Evolutionary conservation across 140 eudicot species (phyloP).

Genomic region (Anethum foeniculum): DNA sequence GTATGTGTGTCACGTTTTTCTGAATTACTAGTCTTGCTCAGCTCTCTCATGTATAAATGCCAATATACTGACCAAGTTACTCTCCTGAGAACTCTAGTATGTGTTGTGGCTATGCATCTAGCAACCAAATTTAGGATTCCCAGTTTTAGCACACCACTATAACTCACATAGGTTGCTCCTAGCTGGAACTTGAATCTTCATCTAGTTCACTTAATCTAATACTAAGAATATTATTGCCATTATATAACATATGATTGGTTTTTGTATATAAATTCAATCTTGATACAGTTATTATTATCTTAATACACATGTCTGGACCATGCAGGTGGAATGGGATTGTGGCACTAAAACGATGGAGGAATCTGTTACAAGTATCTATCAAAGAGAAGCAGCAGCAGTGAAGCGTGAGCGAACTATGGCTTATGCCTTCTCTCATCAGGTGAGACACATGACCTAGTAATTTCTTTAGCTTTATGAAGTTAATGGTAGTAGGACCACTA

Average conservation of each 20-base stretch:
- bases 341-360: conserved; percentile 65
- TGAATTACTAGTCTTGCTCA: not conserved
- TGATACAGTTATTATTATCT: not conserved
- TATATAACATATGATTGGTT: not conserved
- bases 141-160: not conserved
- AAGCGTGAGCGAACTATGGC: conserved; percentile 97
- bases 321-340: conserved; percentile 81
- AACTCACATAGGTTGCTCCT: not conserved
- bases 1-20: not conserved
- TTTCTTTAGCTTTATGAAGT: not conserved
- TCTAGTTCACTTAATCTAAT: not conserved
- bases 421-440: conserved; percentile 94
- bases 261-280: not conserved
- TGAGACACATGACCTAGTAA: not conserved
- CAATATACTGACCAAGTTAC: not conserved
- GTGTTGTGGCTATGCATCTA: not conserved
- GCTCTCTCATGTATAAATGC: not conserved
- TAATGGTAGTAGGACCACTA: not conserved
- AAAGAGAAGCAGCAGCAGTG: conserved; percentile 83
- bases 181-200: not conserved
- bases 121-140: not conserved
- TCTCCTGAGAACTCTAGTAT: not conserved
- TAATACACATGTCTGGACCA: not conserved
- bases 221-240: not conserved
- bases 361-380: conserved; percentile 63